These are phyloP conservation scores for Cardiospermum halicacabum DNA, from an alignment of 345 rosid species.

Conservation along the genomic window DNA sequence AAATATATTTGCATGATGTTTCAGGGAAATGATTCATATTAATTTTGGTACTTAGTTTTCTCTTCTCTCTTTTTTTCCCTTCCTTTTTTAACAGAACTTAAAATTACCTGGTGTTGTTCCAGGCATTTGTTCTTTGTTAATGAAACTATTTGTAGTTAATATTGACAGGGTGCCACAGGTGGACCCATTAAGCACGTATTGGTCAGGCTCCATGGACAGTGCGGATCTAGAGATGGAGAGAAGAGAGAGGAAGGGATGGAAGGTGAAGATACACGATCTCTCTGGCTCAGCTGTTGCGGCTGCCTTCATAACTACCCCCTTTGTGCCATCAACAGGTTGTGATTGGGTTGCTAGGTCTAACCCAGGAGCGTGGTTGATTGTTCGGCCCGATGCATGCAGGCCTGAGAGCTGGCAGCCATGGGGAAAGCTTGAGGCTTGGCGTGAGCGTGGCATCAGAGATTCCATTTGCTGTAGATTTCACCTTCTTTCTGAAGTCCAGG, in stretches of 20 bases:
- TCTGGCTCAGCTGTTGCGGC: constrained; percentile 96
- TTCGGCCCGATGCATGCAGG: constrained; percentile 69
- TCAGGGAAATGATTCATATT: neutral
- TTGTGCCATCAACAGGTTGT: constrained; percentile 92
- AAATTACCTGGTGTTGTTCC: constrained; percentile 7
- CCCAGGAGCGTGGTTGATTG: constrained; percentile 95
- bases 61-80: neutral
- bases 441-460: constrained; percentile 90
- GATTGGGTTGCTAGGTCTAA: constrained; percentile 98
- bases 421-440: constrained; percentile 98
- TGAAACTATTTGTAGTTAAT: constrained; percentile 28
- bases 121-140: constrained; percentile 20
- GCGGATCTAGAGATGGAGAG: constrained; percentile 57
- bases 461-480: constrained; percentile 82
- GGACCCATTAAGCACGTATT: constrained; percentile 61
- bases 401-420: constrained; percentile 97
- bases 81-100: constrained; percentile 2
- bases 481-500: constrained; percentile 72
- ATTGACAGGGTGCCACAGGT: constrained; percentile 59
- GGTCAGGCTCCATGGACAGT: constrained; percentile 51
- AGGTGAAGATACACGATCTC: constrained; percentile 95
- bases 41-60: neutral
- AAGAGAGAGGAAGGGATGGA: constrained; percentile 96
- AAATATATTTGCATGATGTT: neutral
- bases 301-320: constrained; percentile 97